Conservation (phyloP, 2,329 filamentous ascomycete genomes). For the Fusarium fracticaudum region DNA sequence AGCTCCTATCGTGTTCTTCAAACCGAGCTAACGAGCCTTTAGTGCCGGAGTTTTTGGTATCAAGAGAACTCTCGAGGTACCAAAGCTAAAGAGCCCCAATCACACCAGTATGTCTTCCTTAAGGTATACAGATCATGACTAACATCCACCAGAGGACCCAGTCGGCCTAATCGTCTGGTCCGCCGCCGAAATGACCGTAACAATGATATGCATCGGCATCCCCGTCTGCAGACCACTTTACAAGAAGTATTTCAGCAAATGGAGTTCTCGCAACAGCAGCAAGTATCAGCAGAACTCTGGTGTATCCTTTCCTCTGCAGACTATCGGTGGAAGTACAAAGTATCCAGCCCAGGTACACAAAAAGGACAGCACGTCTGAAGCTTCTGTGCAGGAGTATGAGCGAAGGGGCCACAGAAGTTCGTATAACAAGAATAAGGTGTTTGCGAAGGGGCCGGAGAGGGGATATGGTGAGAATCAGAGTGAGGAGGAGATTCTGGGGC, state of each 20-base stretch:
- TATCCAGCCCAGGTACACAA: not conserved
- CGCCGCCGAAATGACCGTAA: constrained; percentile 51
- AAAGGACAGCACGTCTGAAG: constrained; percentile 7
- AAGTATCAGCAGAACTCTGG: constrained; percentile 30
- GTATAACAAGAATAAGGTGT: constrained; percentile 4
- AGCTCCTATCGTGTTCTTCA: rapidly evolving
- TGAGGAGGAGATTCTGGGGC: constrained; percentile 35
- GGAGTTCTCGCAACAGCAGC: constrained; percentile 34
- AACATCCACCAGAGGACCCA: constrained; percentile 44
- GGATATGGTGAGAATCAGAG: constrained; percentile 24
- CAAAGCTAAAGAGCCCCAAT: constrained; percentile 41
- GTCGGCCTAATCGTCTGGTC: constrained; percentile 51
- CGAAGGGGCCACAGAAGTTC: constrained; percentile 1
- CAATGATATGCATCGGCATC: constrained; percentile 53
- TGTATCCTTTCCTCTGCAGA: constrained; percentile 22
- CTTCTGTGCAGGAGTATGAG: not conserved
- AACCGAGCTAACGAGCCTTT: not conserved
- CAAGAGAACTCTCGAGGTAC: constrained; percentile 42
- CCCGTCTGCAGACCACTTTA: constrained; percentile 53
- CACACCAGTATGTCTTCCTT: constrained; percentile 22
- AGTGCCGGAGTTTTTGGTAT: constrained; percentile 46
- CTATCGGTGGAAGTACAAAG: constrained; percentile 25
- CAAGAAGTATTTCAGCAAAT: constrained; percentile 34
- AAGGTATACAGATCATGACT: not conserved
- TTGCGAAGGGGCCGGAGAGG: not conserved